Evolutionary conservation across 2,329 filamentous ascomycete species (phyloP).

Genomic region (Aspergillus quadricinctus): DNA sequence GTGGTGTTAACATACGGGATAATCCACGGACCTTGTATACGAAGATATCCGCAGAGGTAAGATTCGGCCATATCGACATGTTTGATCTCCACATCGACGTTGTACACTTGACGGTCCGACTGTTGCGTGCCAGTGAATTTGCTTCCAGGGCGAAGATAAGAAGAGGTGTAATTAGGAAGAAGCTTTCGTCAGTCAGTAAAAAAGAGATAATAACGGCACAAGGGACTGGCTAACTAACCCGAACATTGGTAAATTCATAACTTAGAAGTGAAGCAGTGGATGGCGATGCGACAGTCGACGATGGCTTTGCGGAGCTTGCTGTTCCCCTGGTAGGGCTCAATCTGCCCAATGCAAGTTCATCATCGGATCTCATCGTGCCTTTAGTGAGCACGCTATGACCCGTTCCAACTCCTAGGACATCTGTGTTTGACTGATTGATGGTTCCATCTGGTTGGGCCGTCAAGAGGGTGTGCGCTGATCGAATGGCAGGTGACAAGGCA

Average conservation of each 20-base stretch:
- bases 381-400: conserved; percentile 14
- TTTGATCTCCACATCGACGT: conserved; percentile 95
- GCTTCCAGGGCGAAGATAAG: conserved; percentile 80
- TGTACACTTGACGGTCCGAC: conserved; percentile 88
- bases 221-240: conserved; percentile 42
- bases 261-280: conserved; percentile 46
- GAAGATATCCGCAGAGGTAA: conserved; percentile 89
- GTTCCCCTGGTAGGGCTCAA: conserved; percentile 33
- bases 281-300: conserved; percentile 29
- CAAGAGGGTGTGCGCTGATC: conserved; percentile 21
- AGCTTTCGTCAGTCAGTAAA: conserved; percentile 48
- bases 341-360: conserved; percentile 27
- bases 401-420: conserved; percentile 24
- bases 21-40: conserved; percentile 72
- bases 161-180: conserved; percentile 75
- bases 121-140: conserved; percentile 87
- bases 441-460: conserved; percentile 25
- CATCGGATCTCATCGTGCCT: conserved; percentile 27
- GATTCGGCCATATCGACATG: conserved; percentile 93
- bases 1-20: conserved; percentile 4
- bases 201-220: conserved; percentile 3
- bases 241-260: conserved; percentile 52
- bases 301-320: conserved; percentile 22
- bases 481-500: conserved; percentile 21
- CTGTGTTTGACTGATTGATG: conserved; percentile 19